Percentiles rank a stretch among this genome's conserved stretches.
phyloP scores from a whole-genome alignment of 176 grass and related monocot genomes.

The Sorghum bicolor region DNA sequence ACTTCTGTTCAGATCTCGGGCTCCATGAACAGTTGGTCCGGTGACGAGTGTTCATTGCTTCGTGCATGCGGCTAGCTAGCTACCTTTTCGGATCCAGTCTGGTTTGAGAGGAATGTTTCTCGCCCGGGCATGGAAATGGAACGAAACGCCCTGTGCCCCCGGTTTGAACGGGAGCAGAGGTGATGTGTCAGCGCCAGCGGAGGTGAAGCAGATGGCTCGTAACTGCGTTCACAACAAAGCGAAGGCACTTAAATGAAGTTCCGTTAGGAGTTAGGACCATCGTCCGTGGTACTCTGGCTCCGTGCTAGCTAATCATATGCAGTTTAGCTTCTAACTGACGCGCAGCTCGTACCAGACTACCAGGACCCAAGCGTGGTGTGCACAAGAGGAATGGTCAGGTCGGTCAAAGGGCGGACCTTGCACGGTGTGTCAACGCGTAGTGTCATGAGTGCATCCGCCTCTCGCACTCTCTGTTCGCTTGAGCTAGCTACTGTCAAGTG shows the following conservation, averaged over 20 bases:
- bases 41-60: background rate
- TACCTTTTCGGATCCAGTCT: background rate
- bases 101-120: background rate
- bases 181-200: slow-evolving; percentile 6
- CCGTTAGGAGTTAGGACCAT: background rate
- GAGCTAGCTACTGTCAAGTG: too few relatives aligned
- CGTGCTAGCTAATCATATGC: background rate
- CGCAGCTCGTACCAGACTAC: too few relatives aligned
- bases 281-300: background rate
- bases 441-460: too few relatives aligned
- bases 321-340: background rate
- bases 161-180: background rate
- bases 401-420: too few relatives aligned
- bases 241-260: slow-evolving; percentile 4
- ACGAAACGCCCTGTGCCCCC: background rate
- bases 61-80: background rate
- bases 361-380: too few relatives aligned
- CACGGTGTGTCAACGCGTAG: too few relatives aligned
- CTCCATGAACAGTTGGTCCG: background rate
- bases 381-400: too few relatives aligned
- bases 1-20: slow-evolving; percentile 2
- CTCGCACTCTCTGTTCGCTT: too few relatives aligned
- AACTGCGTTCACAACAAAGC: slow-evolving; percentile 19
- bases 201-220: slow-evolving; percentile 8
- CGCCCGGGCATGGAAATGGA: background rate